Evolutionary conservation across 2,329 filamentous ascomycete genomes (phyloP).

Genomic region (Fusarium tuaranense): DNA sequence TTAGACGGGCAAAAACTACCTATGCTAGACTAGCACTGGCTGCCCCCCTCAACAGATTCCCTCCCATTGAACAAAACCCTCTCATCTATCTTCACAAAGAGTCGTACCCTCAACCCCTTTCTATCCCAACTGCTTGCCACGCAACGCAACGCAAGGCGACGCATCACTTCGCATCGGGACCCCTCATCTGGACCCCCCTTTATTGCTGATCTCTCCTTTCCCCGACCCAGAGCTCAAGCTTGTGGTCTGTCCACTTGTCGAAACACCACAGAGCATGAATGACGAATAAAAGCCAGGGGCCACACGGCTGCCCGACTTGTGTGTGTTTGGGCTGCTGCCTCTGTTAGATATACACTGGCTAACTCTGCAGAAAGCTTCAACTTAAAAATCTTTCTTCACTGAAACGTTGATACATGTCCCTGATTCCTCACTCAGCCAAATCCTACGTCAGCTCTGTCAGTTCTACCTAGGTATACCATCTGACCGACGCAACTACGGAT

Average conservation of each 20-base stretch:
- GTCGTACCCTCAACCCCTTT: background rate
- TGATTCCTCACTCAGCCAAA: background rate
- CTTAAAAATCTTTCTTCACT: constrained; percentile 1
- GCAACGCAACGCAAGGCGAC: constrained; percentile 11
- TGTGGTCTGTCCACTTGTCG: constrained; percentile 9
- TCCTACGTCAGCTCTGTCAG: constrained; percentile 28
- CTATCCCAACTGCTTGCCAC: constrained; percentile 10
- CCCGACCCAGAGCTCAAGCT: background rate
- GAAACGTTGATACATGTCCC: background rate
- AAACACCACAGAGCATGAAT: constrained; percentile 22
- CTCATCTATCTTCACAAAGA: constrained; percentile 13
- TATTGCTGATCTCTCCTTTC: constrained; percentile 20
- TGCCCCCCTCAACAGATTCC: constrained; percentile 12
- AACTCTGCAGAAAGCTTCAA: constrained; percentile 14
- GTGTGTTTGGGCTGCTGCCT: constrained; percentile 4
- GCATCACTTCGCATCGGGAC: constrained; percentile 16
- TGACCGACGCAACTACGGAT: constrained; percentile 7
- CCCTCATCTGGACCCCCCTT: constrained; percentile 5
- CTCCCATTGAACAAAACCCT: constrained; percentile 15
- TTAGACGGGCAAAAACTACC: background rate
- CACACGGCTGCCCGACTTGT: background rate
- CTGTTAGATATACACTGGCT: constrained; percentile 1
- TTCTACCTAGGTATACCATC: constrained; percentile 3
- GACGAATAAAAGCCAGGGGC: background rate
- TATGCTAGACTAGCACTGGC: constrained; percentile 4